Percentiles rank a stretch among this genome's conserved stretches.
Evolutionary conservation across 1,284 basidiomycete species (phyloP).

Genomic region (Rhodotorula mucilaginosa): DNA sequence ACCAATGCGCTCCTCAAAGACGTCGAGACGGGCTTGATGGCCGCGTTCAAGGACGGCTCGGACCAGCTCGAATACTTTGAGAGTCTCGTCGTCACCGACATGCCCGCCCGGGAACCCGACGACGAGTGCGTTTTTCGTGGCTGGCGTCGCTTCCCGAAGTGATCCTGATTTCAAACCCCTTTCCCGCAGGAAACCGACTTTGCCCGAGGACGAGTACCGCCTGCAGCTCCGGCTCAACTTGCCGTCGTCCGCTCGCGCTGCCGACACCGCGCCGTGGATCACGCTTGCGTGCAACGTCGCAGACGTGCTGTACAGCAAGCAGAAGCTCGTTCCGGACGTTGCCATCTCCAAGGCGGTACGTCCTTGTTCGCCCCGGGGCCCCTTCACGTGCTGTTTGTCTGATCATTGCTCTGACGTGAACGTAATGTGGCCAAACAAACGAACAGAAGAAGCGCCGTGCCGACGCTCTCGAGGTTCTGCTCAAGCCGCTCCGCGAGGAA

Average conservation of each 20-base stretch:
- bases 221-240: constrained; percentile 22
- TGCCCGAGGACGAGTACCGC: constrained; percentile 19
- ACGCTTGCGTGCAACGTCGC: constrained; percentile 27
- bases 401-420: no score
- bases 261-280: constrained; percentile 7
- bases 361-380: neutral
- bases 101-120: constrained; percentile 11
- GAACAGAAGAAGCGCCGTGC: constrained; percentile 25
- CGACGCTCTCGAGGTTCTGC: constrained; percentile 10
- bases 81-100: constrained; percentile 26
- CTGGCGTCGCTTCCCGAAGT: neutral
- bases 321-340: constrained; percentile 17
- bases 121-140: constrained; percentile 6
- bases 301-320: constrained; percentile 25
- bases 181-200: constrained; percentile 5
- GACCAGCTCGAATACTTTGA: constrained; percentile 20
- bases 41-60: constrained; percentile 10
- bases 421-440: no score
- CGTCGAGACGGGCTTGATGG: constrained; percentile 19
- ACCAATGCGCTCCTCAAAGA: constrained; percentile 25
- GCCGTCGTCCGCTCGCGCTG: neutral
- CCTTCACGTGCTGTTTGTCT: neutral
- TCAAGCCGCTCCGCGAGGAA: constrained; percentile 12
- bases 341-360: constrained; percentile 22
- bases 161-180: neutral